Evolutionary conservation across 192 early-diverging fungal genomes (phyloP).

Genomic region (Phycomyces nitens): DNA sequence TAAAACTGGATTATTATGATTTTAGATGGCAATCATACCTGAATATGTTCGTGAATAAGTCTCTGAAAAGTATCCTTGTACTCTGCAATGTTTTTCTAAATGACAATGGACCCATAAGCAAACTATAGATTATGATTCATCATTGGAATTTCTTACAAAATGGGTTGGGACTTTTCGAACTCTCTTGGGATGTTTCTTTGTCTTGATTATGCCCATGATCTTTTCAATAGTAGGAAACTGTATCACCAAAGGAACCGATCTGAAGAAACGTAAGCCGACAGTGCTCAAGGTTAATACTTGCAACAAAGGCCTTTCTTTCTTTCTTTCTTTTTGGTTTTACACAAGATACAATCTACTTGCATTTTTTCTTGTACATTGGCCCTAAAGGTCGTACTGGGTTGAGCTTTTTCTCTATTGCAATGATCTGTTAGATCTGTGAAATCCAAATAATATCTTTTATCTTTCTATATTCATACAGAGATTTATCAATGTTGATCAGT

Average conservation of each 20-base stretch:
- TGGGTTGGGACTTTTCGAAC: constrained; percentile 30
- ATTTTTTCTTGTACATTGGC: no score
- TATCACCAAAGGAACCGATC: constrained; percentile 4
- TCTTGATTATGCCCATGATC: constrained; percentile 2
- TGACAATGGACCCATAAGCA: neutral
- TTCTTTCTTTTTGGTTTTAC: no score
- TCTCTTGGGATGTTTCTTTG: constrained; percentile 32
- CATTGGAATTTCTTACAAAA: constrained; percentile 26
- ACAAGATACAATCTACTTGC: no score
- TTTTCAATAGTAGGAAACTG: constrained; percentile 19
- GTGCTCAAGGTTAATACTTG: neutral
- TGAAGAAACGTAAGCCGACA: neutral
- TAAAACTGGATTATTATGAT: neutral
- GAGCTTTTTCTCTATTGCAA: no score
- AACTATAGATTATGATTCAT: constrained; percentile 2
- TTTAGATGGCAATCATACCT: constrained; percentile 18
- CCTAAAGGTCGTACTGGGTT: no score
- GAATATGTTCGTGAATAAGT: constrained; percentile 43
- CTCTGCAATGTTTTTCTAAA: constrained; percentile 20
- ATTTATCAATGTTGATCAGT: no score
- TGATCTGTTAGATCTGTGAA: no score
- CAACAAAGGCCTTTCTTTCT: no score
- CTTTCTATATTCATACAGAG: no score
- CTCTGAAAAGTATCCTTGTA: constrained; percentile 41
- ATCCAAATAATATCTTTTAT: no score